Base-by-base conservation (phyloP, 148 eudicot genomes). In the Camellia japonica region DNA sequence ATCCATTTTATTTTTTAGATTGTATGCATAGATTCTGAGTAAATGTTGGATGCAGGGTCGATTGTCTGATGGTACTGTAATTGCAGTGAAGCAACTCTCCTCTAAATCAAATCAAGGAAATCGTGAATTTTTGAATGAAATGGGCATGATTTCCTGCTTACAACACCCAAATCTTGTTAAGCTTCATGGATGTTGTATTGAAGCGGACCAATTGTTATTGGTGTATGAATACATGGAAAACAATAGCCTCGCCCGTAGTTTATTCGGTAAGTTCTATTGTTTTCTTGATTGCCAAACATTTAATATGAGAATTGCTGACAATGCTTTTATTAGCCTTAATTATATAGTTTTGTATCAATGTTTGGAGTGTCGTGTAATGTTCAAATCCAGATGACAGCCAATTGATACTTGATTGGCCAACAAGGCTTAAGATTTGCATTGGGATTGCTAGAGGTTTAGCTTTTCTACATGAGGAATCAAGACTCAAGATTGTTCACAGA, bases 161-260 rank as follows among this genome's bases (percentile, higher is more conserved):
- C 88, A 88, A 78, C 90, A 88, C 80, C 87, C 86, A n/a, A 88
- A 88, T 78, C 88, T 88, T 64, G 90, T 88, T 79, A 88, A 88
- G 75, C 90, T 88, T 44, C 83, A 88, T 73, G 90, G 90, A 52
- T 88, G 88, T 46, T 88, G 90, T 63, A 85, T 88, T 74, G 86
- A 88, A 77, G 84, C 82, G 70, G 86, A 88, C 72, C 90, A 88
- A 47, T 74, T 88, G 55, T 75, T 85, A 67, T 60, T 88, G 16
- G 85, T 88, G 12, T 88, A 88, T 14, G 90, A 88, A 73, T 85
- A 85, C 74, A 79, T 88, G 88, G 90, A 88, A 77, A 85, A 88
- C 82, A 88, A 88, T 76, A 83, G 88, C 81, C 85, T 88, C 14
- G 88, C 90, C 9, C 71, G 59, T 59, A 83, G 77, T 79, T 83